Evolutionary conservation across 106 monocot species (phyloP), one percentile per base, ranked within the genome.

Genomic region (Apostasia ramifera): DNA sequence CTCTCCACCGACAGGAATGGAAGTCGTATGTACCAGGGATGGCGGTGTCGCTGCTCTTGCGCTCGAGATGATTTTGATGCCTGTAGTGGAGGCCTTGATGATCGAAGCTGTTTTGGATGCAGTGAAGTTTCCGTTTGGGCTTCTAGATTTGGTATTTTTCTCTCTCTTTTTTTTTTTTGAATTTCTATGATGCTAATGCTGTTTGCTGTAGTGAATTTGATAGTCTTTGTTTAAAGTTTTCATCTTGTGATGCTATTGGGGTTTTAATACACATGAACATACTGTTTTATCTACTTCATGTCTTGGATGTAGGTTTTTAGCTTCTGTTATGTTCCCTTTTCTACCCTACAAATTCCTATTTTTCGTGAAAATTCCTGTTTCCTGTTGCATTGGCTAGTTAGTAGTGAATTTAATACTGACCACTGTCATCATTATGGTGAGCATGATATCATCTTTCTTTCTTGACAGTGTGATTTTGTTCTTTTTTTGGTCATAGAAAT

Each of bases 21-120:
- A 65, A 49, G 47, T 48, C 43, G 1, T 65, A 14, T 47, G 65
- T 13, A 65, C 47, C 47, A 65, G 37, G 26, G 65, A 65, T 15
- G 48, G 65, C 65, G 44, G 62, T 13, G 62, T 4, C 11, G 1
- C 61, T 62, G 48, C 65, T 65, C 14, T 37, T 65, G 65, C 65
- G 7, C 26, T 49, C 9, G 65, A 47, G 48, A 26, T 37, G 47
- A 26, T 48, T 14, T 37, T 65, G 37, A 48, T 26, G 14, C 8
- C 65, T 49, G 65, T 8, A 43, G 26, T 65, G 63, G 63, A 63
- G 4, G 12, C 63, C 13, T 7, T 63, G 63, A 11, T 14, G 48
- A 5, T 65, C 47, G 65, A 49, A 37, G 48, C 26, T n/a, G 6
- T 65, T 48, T 65, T 65, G 47, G 14, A n/a, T 15, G 65, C 65